Evolutionary conservation across 2,329 filamentous ascomycete genomes (phyloP).

Genomic region (Monosporascus sp.): DNA sequence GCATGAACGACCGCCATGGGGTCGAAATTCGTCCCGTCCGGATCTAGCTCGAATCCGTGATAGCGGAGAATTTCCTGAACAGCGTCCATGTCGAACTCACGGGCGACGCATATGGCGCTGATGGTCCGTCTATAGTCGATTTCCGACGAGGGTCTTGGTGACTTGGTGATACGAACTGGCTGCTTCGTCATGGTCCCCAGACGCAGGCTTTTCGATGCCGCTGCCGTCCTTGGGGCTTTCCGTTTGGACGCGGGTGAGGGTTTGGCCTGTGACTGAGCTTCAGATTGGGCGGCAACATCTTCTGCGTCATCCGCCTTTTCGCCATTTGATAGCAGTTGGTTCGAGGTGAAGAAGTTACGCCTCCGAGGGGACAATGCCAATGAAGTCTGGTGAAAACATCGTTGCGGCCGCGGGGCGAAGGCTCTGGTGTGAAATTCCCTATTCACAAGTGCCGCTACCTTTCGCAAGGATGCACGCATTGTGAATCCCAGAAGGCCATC

Average conservation of each 20-base stretch:
- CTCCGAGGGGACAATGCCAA: constrained; percentile 44
- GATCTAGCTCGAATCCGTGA: constrained; percentile 59
- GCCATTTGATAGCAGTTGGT: constrained; percentile 45
- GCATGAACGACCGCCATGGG: constrained; percentile 60
- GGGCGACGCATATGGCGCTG: constrained; percentile 57
- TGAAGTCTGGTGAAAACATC: constrained; percentile 43
- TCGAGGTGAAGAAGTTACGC: constrained; percentile 63
- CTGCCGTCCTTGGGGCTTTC: constrained; percentile 38
- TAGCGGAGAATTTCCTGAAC: constrained; percentile 53
- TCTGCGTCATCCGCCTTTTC: constrained; percentile 18
- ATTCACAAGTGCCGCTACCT: constrained; percentile 15
- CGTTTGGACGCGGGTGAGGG: constrained; percentile 33
- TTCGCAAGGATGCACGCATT: constrained; percentile 23
- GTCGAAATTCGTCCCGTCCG: constrained; percentile 57
- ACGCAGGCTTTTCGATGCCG: constrained; percentile 63
- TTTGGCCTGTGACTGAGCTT: constrained; percentile 9
- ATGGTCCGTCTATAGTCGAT: constrained; percentile 38
- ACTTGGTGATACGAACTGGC: constrained; percentile 32
- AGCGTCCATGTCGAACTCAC: constrained; percentile 59
- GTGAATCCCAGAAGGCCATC: constrained; percentile 20
- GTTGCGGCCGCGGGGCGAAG: constrained; percentile 26
- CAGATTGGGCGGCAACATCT: constrained; percentile 10
- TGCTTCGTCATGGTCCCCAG: constrained; percentile 80
- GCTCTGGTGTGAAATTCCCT: constrained; percentile 24
- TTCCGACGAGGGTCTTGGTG: constrained; percentile 25